A percentile compares a stretch with the other conserved stretches of the same genome.
Evolutionary conservation across 768 basidiomycete species (phyloP).

Genomic region (Rubroboletus pulcherrimus): DNA sequence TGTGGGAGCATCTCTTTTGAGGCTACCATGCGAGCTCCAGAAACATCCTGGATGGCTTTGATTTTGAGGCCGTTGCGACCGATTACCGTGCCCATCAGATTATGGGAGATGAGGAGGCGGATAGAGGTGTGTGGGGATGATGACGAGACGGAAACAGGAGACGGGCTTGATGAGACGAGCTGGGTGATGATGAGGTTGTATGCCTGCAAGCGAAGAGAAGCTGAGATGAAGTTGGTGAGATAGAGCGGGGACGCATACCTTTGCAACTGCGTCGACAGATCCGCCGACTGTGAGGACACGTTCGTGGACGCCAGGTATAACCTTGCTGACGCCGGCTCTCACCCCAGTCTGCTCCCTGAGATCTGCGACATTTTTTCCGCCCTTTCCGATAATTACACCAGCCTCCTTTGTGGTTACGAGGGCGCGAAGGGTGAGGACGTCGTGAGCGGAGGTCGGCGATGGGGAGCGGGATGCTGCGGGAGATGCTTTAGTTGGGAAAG

Average conservation of each 20-base stretch:
- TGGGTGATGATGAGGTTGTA: constrained; percentile 93
- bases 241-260: constrained; percentile 46
- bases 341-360: constrained; percentile 93
- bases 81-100: constrained; percentile 98
- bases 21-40: constrained; percentile 97
- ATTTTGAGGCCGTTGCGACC: constrained; percentile 96
- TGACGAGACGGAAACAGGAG: constrained; percentile 67
- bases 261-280: constrained; percentile 87
- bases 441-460: constrained; percentile 59
- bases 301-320: constrained; percentile 96
- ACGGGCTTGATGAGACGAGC: constrained; percentile 77
- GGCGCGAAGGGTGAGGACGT: constrained; percentile 85
- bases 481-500: constrained; percentile 38
- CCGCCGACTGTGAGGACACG: constrained; percentile 94
- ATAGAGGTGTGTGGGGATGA: constrained; percentile 74
- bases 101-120: constrained; percentile 97
- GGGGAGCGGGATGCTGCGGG: constrained; percentile 70
- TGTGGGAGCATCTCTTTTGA: constrained; percentile 99
- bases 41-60: constrained; percentile 95
- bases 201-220: constrained; percentile 49
- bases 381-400: constrained; percentile 96
- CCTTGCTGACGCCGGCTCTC: constrained; percentile 98
- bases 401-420: constrained; percentile 97
- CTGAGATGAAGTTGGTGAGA: background rate
- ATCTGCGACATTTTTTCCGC: constrained; percentile 96